Evolutionary conservation across 2,329 filamentous ascomycete species (phyloP).

Genomic region (Scopulariopsis brevicaulis): DNA sequence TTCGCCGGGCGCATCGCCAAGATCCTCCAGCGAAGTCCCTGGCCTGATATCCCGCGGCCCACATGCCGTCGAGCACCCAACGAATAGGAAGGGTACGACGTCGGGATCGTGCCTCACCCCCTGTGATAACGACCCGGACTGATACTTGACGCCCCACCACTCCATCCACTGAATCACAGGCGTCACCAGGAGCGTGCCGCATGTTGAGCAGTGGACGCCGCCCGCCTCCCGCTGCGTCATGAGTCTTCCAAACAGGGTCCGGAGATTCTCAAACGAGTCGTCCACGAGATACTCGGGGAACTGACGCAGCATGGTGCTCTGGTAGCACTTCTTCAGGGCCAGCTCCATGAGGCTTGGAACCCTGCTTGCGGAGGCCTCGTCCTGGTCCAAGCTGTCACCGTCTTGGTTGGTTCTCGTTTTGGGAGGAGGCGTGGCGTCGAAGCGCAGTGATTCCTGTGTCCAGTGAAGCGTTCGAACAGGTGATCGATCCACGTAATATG

Average conservation of each 20-base stretch:
- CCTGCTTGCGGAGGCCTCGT: neutral
- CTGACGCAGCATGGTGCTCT: conserved; percentile 26
- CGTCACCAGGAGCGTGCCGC: conserved; percentile 33
- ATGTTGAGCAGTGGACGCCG: conserved; percentile 39
- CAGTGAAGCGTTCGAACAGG: conserved; percentile 4
- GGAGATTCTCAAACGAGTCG: conserved; percentile 24
- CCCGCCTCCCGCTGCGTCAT: conserved; percentile 31
- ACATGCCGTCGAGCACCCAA: conserved; percentile 8
- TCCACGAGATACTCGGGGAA: conserved; percentile 30
- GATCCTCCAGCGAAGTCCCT: conserved; percentile 2
- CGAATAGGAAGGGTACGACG: conserved; percentile 8
- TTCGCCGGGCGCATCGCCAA: neutral
- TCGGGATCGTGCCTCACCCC: conserved; percentile 1
- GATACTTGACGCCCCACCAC: conserved; percentile 31
- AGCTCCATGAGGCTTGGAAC: conserved; percentile 41
- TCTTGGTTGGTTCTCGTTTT: conserved; percentile 3
- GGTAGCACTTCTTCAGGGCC: conserved; percentile 33
- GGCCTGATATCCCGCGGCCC: conserved; percentile 1
- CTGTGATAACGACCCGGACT: neutral
- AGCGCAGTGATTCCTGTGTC: neutral
- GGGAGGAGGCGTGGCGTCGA: neutral
- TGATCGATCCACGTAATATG: conserved; percentile 6
- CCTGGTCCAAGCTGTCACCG: conserved; percentile 1
- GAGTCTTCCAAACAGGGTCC: conserved; percentile 25
- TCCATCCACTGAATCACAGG: conserved; percentile 50